phyloP scores from a whole-genome alignment of 2,329 filamentous ascomycete genomes.

The Penicillium occitanis region DNA sequence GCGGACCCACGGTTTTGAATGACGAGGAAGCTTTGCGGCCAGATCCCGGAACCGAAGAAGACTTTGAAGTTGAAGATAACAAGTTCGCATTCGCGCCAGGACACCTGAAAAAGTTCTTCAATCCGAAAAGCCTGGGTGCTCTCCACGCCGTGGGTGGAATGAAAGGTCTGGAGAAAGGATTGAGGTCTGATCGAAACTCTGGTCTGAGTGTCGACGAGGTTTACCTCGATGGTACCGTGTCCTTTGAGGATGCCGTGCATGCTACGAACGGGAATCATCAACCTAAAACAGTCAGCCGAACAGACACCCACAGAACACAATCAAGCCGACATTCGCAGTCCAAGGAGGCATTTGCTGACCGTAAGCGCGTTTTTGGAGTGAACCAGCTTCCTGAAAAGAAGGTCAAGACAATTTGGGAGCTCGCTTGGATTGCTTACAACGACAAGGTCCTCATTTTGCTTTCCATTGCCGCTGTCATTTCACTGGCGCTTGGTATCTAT shows the following conservation, averaged over 20 bases:
- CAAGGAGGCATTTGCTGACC: conserved; percentile 56
- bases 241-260: conserved; percentile 70
- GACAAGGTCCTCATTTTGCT: conserved; percentile 75
- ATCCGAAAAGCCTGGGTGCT: conserved; percentile 73
- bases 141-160: conserved; percentile 75
- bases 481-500: conserved; percentile 71
- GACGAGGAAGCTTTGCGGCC: conserved; percentile 65
- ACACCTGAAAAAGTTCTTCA: conserved; percentile 72
- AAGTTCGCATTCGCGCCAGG: conserved; percentile 72
- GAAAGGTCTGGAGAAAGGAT: conserved; percentile 68
- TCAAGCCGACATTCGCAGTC: conserved; percentile 26
- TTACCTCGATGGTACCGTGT: conserved; percentile 60
- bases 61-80: conserved; percentile 67
- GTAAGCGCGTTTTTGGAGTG: conserved; percentile 67
- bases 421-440: conserved; percentile 79
- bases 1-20: conserved; percentile 54
- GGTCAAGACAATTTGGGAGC: conserved; percentile 65
- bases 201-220: conserved; percentile 72
- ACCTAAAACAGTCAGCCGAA: conserved; percentile 33
- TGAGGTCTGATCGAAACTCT: conserved; percentile 63
- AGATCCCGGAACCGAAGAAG: conserved; percentile 69
- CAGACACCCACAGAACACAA: conserved; percentile 18
- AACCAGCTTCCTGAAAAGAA: conserved; percentile 69
- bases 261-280: conserved; percentile 40
- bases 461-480: conserved; percentile 70